These are phyloP conservation scores for Lachancea waltii DNA, from an alignment of 805 yeast species.

Conservation along the genomic window DNA sequence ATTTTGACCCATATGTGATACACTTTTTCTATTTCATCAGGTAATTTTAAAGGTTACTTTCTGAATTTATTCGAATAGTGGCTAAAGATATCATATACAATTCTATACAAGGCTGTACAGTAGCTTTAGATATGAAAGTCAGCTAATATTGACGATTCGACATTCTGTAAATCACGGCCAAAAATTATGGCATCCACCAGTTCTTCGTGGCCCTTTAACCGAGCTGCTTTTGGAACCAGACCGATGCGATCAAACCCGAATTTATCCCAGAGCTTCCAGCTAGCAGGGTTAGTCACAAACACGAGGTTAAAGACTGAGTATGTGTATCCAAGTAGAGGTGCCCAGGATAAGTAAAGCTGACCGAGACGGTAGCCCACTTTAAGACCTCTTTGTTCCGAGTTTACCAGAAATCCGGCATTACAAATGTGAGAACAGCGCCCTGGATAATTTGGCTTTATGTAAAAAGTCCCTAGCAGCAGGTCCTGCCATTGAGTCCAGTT, in stretches of 20 bases:
- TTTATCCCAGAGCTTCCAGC: conserved; percentile 72
- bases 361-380: conserved; percentile 72
- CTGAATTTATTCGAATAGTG: too few species aligned
- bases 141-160: conserved; percentile 23
- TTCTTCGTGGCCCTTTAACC: conserved; percentile 53
- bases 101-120: not conserved
- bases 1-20: too few species aligned
- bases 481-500: conserved; percentile 39
- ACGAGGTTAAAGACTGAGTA: conserved; percentile 87
- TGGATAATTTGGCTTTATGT: conserved; percentile 77
- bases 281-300: conserved; percentile 71
- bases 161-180: conserved; percentile 51
- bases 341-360: conserved; percentile 57
- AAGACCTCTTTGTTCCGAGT: conserved; percentile 49
- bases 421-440: conserved; percentile 85
- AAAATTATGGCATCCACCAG: conserved; percentile 72
- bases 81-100: too few species aligned
- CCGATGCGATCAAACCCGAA: conserved; percentile 82
- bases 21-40: too few species aligned
- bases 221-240: conserved; percentile 63
- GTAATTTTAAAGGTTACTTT: too few species aligned
- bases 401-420: conserved; percentile 81
- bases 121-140: conserved; percentile 13
- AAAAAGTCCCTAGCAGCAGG: conserved; percentile 62
- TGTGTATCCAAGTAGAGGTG: conserved; percentile 70